These are phyloP conservation scores for Alnus rubra DNA, from an alignment of 306 rosid genomes.

Conservation along the genomic window DNA sequence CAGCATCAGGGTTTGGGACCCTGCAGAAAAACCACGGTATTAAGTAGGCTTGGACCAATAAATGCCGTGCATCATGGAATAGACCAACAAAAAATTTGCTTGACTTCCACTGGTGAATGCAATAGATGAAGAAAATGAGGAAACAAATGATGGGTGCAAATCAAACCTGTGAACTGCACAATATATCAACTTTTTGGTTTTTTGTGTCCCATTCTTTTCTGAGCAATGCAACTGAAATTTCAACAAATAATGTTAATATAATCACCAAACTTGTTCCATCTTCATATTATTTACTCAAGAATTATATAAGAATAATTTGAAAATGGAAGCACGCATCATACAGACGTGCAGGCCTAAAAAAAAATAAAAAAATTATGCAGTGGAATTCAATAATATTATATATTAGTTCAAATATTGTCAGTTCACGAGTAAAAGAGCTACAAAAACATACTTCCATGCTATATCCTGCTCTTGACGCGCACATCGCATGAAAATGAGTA, in stretches of 20 bases:
- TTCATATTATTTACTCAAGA: constrained; percentile 26
- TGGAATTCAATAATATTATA: background rate
- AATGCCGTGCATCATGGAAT: background rate
- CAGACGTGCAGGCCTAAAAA: constrained; percentile 12
- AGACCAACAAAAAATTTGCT: background rate
- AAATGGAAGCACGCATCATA: constrained; percentile 20
- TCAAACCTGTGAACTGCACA: constrained; percentile 88
- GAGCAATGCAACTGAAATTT: constrained; percentile 70
- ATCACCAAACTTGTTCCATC: constrained; percentile 29
- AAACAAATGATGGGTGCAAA: constrained; percentile 19
- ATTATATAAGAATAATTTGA: background rate
- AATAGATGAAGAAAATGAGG: background rate
- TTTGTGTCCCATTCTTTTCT: constrained; percentile 76
- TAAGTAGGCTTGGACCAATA: constrained; percentile 13
- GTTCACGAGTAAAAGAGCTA: constrained; percentile 24
- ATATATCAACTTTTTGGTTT: constrained; percentile 67
- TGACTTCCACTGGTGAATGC: background rate
- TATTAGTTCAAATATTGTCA: background rate
- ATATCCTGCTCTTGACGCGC: constrained; percentile 94
- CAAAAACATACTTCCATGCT: constrained; percentile 80
- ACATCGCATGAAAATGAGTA: constrained; percentile 77
- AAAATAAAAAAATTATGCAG: background rate
- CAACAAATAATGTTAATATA: constrained; percentile 30
- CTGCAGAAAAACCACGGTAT: constrained; percentile 41
- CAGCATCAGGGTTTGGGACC: constrained; percentile 77